A percentile compares a stretch with the other conserved stretches of the same genome.
Evolutionary conservation across 2,329 filamentous ascomycete genomes (phyloP).

Genomic region (Beauveria sp.): DNA sequence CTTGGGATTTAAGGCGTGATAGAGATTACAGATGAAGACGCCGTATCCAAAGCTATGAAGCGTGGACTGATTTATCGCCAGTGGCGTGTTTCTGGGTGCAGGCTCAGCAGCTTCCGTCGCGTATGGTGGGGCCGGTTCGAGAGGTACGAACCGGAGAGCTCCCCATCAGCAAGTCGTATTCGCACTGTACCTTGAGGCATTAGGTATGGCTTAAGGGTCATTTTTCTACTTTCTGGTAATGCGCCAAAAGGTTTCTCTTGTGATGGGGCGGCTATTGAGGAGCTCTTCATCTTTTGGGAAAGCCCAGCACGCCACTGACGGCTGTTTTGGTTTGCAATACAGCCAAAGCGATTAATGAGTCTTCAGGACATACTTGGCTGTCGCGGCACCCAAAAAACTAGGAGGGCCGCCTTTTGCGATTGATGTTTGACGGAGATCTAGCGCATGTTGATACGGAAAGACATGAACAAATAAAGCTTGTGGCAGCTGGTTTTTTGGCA

Average conservation of each 20-base stretch:
- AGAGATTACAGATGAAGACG: background rate
- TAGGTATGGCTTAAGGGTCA: no score
- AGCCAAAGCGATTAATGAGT: background rate
- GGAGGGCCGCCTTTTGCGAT: no score
- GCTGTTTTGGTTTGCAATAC: background rate
- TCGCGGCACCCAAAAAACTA: background rate
- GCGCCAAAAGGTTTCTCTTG: background rate
- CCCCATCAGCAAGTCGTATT: background rate
- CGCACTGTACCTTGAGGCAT: background rate
- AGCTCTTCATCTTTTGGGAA: background rate
- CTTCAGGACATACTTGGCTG: background rate
- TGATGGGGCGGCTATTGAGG: background rate
- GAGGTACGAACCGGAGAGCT: background rate
- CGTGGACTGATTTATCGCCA: slow-evolving; percentile 9
- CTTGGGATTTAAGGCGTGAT: background rate
- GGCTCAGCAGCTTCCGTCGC: slow-evolving; percentile 6
- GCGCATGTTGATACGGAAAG: no score
- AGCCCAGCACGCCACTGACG: background rate
- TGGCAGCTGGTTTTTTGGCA: no score
- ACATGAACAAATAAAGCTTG: no score
- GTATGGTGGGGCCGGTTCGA: background rate
- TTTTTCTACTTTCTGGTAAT: background rate
- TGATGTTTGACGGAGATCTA: no score
- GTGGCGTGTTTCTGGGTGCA: slow-evolving; percentile 6
- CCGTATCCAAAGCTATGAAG: background rate